Base-by-base conservation (phyloP, 2,329 filamentous ascomycete genomes). In the Epichloe sp. region DNA sequence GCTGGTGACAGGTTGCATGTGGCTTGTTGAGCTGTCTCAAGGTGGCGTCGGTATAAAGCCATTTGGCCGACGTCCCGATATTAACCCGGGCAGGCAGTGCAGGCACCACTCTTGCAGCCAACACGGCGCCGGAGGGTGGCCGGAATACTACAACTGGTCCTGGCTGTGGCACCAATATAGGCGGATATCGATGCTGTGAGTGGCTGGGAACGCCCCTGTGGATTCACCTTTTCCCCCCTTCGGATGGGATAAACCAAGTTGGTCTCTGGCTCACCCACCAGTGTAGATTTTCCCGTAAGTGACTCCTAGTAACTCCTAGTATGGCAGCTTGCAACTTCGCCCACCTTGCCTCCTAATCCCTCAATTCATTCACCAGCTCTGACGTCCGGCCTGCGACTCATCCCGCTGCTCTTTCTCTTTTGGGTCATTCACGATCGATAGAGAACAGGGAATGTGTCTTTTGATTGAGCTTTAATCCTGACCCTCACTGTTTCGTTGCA, bases 381-480 rank as follows among this genome's bases (percentile, higher is more conserved):
- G 55, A 48, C 47, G 48, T 21, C 51, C 51, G 55, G 64, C 43
- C 41, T 44, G 65, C 26, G 71, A 73, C 71, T 71, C 71, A 72
- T 69, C 74, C 71, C 68, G 70, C 71, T 70, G 60, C 66, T 74
- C 71, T 59, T 74, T 70, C 59, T 73, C 72, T 57, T 56, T 49
- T 10, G 5, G 34, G 48, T 49, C 58, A 42, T 15, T 56, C 56
- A 55, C 57, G 59, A 61, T 66, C 61, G 60, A 59, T 56, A 56
- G 56, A 58, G 58, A 57, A 57, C 60, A 58, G 58, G 63, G 62
- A 58, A 66, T 65, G 64, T 57, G 59, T 63, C 54, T 54, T 53
- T 54, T 50, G 23, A 34, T 47, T 45, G 52, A 55, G 51, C 49
- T 59, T 55, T 57, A 46, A 53, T 43, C 53, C 43, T 53, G 58